Evolutionary conservation across 169 alveolate genomes (phyloP), one percentile per base, ranked within the genome.

Genomic region (Babesia bovis): DNA sequence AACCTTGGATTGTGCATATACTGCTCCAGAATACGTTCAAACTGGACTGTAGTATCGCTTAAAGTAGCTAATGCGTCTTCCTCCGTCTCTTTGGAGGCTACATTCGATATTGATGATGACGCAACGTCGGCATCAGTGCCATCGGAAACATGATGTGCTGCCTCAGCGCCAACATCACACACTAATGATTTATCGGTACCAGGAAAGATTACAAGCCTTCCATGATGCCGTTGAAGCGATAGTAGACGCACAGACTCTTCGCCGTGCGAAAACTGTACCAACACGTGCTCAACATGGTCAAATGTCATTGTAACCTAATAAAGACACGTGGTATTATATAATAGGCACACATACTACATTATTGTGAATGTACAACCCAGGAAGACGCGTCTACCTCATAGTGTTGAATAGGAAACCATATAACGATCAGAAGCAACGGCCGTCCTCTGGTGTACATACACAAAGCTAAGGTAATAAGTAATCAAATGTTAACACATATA

Each of bases 231-330:
- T 9, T 60, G 38, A n/a, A 38, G 69, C 2, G 15, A 32, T 2
- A 73, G 47, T 17, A 61, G 57, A 9, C 49, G 15, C 21, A 30
- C 40, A 10, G 63, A 69, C 30, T 61, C 85, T 5, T 75, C 78
- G 15, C 35, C 51, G 17, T 75, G 75, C 6, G 71, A 26, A 33
- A 51, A 75, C n/a, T 19, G 50, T 3, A 50, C 60, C 5, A 63
- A 36, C 35, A 60, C 33, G 23, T 63, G 58, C 60, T 63, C 61
- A 42, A 63, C 50, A 23, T 63, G 73, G 23, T 63, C 73, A 50
- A 45, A 45, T 35, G 42, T 60, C 73, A 63, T 63, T n/a, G n/a
- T n/a, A n/a, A n/a, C n/a, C n/a, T n/a, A 21, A 52, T n/a, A 52
- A 57, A 4, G 42, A 57, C n/a, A n/a, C n/a, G n/a, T n/a, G n/a